Evolutionary conservation across 306 rosid species (phyloP).

Genomic region (barrel medic (Medicago truncatula)): MtrunA17r5.0-ANR NC_053046.1:15157001-15157500

Average conservation of each 20-base stretch:
- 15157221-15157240: conserved; percentile 29
- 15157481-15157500: conserved; percentile 47
- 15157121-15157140: conserved; percentile 36
- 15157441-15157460: conserved; percentile 20
- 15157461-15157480: conserved; percentile 34
- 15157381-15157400: conserved; percentile 40
- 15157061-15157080: conserved; percentile 27
- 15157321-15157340: conserved; percentile 40
- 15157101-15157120: conserved; percentile 10
- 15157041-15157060: conserved; percentile 10
- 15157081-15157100: conserved; percentile 20
- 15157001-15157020: conserved; percentile 27
- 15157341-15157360: conserved; percentile 44
- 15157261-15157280: conserved; percentile 32
- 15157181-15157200: conserved; percentile 19
- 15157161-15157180: conserved; percentile 17
- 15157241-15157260: conserved; percentile 28
- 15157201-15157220: conserved; percentile 10
- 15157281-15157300: conserved; percentile 24
- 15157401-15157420: conserved; percentile 40
- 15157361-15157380: conserved; percentile 41
- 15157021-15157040: conserved; percentile 27
- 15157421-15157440: conserved; percentile 48
- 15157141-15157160: conserved; percentile 27
- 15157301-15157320: conserved; percentile 53